Evolutionary conservation across 495 filamentous ascomycete species (phyloP).

Genomic region (Aspergillus ellipticus): DNA sequence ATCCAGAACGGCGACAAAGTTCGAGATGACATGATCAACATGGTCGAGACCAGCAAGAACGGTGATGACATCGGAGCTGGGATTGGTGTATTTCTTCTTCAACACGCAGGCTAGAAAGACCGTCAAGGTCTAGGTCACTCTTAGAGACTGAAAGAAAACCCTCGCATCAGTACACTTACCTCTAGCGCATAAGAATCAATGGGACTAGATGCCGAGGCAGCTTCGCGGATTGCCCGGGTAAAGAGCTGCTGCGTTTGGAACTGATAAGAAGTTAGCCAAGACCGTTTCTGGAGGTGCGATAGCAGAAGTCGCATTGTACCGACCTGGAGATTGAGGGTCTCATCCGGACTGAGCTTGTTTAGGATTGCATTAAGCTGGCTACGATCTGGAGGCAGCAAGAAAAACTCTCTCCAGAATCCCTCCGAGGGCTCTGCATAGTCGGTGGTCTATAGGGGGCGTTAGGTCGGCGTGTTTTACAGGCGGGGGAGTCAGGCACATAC

Average conservation of each 20-base stretch:
- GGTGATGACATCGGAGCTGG: constrained; percentile 90
- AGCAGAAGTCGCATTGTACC: background rate
- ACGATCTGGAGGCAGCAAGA: constrained; percentile 76
- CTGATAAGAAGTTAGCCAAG: constrained; percentile 31
- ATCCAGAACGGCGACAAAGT: constrained; percentile 83
- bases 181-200: constrained; percentile 81
- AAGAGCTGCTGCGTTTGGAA: constrained; percentile 77
- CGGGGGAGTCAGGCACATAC: constrained; percentile 41
- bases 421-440: constrained; percentile 69
- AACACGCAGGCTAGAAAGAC: constrained; percentile 78
- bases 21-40: constrained; percentile 78
- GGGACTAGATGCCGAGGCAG: constrained; percentile 59
- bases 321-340: constrained; percentile 71
- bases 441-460: constrained; percentile 16
- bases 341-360: constrained; percentile 62
- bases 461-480: background rate
- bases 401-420: constrained; percentile 96
- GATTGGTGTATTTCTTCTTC: constrained; percentile 89
- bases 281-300: background rate
- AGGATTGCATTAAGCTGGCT: constrained; percentile 62
- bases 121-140: constrained; percentile 69
- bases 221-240: constrained; percentile 61
- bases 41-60: constrained; percentile 83
- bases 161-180: constrained; percentile 50
- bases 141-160: constrained; percentile 34